Base-by-base conservation (phyloP, 2,329 filamentous ascomycete genomes). In the Colletotrichum agaves region DNA sequence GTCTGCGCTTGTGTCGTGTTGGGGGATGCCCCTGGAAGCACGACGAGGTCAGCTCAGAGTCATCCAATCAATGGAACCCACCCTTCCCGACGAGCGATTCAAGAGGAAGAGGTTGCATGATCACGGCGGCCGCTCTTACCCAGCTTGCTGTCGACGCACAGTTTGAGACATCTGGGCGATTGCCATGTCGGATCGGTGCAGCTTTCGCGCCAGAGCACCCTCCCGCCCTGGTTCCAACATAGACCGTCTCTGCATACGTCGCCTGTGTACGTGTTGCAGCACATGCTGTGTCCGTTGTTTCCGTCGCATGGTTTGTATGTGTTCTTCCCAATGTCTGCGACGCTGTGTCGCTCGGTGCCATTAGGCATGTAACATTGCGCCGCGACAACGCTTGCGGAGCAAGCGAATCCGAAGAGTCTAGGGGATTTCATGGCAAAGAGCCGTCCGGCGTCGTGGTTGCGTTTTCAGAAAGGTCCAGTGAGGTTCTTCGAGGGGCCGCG, bases 131-230 rank as follows among this genome's bases (percentile, higher is more conserved):
- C n/a, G 27, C 12, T 5, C 44, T 50, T 52, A 64, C 65, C 55
- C 4, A 53, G 33, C 15, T 33, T 21, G 21, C 27, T 61, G 37
- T 41, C 49, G 7, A 47, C n/a, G 7, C 71, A 74, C 33, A 74
- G 55, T 47, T 73, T 73, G n/a, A 71, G 43, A 50, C 73, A 73
- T 2, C 47, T 70, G 0, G 69, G 65, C 41, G 63, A 69, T 21
- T 71, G 37, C 71, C 72, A 74, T 15, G 73, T 72, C 19, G 57
- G 65, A 53, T 74, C 73, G 15, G 72, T 73, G 60, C 72, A 74
- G 43, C 70, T 69, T 61, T 70, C 70, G 37, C 72, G 68, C 69
- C 70, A 73, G 12, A 71, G n/a, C 5, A 37, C 41, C 21, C 49
- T 46, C 4, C 27, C 23, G 6, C 23, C 23, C n/a, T 47, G 33